Conservation (phyloP, 1,139 yeast genomes). For the Blastobotrys elegans region DNA sequence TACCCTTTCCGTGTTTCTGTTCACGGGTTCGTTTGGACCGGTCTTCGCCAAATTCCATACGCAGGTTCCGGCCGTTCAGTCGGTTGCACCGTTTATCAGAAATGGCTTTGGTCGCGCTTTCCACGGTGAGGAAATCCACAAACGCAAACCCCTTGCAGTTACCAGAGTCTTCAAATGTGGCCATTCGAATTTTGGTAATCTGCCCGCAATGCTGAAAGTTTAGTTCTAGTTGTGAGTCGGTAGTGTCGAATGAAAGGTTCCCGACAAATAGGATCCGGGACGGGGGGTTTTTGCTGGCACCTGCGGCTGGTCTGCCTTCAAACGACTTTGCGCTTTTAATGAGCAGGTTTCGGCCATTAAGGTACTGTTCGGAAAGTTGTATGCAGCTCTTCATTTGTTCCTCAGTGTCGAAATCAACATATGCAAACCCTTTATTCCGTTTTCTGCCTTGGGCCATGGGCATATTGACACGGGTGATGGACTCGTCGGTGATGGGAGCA, state of each 20-base stretch:
- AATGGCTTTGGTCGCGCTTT: conserved; percentile 78
- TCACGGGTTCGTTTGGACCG: conserved; percentile 72
- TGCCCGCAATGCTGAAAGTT: conserved; percentile 81
- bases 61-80: conserved; percentile 66
- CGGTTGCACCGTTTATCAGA: conserved; percentile 64
- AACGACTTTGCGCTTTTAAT: conserved; percentile 77
- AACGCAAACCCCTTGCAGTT: conserved; percentile 97
- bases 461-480: conserved; percentile 40
- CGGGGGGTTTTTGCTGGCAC: conserved; percentile 56
- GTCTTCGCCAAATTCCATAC: conserved; percentile 94
- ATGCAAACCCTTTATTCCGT: conserved; percentile 79
- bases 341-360: conserved; percentile 80
- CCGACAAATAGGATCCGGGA: conserved; percentile 89
- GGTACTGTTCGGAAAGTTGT: conserved; percentile 58
- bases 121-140: conserved; percentile 74
- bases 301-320: conserved; percentile 64
- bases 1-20: conserved; percentile 28
- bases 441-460: conserved; percentile 31
- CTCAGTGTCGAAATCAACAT: conserved; percentile 69
- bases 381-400: conserved; percentile 63
- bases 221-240: conserved; percentile 67
- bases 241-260: conserved; percentile 88
- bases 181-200: conserved; percentile 80
- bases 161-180: conserved; percentile 93
- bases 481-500: conserved; percentile 38